These are phyloP conservation scores for Quercus wislizeni DNA, from an alignment of 306 rosid species.

Conservation along the genomic window DNA sequence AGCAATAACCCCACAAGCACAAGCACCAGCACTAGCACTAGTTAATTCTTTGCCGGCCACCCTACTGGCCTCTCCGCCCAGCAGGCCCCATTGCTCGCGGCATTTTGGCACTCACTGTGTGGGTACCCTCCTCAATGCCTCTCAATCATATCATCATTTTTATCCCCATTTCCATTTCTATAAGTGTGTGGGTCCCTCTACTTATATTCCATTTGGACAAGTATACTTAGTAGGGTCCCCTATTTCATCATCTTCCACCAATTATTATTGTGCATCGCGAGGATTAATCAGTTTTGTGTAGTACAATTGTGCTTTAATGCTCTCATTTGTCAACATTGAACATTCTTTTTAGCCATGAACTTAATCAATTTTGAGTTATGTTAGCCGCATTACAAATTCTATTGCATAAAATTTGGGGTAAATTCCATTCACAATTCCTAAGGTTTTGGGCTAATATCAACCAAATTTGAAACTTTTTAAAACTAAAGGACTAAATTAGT, in stretches of 20 bases:
- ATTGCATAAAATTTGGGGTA: no score
- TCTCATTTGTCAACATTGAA: not conserved
- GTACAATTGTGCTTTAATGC: not conserved
- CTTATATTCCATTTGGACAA: not conserved
- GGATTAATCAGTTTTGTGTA: not conserved
- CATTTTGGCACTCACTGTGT: not conserved
- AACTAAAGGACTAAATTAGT: no score
- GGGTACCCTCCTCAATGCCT: not conserved
- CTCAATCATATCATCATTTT: no score
- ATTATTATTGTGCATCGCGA: not conserved
- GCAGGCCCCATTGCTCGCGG: conserved; percentile 20
- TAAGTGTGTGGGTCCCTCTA: not conserved
- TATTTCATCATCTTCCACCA: not conserved
- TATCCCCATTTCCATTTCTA: not conserved
- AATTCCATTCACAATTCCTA: no score
- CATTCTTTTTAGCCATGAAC: not conserved
- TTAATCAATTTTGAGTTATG: no score
- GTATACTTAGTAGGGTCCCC: not conserved
- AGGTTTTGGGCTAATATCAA: no score
- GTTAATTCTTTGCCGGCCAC: conserved; percentile 10
- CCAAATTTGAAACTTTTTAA: no score
- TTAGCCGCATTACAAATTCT: no score
- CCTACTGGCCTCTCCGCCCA: conserved; percentile 1
- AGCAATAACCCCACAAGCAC: not conserved
- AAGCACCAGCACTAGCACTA: not conserved